These are phyloP conservation scores for Takashimella tepidaria DNA, from an alignment of 1,284 basidiomycete species.

Conservation along the genomic window DNA sequence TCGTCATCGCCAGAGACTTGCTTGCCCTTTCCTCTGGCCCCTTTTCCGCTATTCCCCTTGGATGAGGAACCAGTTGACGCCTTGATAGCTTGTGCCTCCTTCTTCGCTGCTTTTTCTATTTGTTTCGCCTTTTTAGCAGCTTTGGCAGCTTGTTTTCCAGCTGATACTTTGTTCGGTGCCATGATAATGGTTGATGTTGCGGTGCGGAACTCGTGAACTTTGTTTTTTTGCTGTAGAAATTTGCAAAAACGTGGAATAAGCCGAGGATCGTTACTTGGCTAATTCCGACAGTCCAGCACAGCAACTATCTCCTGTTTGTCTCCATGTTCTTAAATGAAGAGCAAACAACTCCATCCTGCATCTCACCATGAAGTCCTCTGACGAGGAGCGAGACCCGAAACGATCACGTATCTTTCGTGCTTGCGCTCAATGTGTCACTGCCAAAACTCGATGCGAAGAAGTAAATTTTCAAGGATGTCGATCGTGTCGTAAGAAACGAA, in stretches of 20 bases:
- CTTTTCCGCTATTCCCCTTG: too few relatives aligned
- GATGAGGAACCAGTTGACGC: conserved; percentile 42
- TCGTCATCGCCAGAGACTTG: conserved; percentile 57
- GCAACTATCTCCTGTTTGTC: too few relatives aligned
- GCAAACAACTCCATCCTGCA: too few relatives aligned
- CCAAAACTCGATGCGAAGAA: conserved; percentile 24
- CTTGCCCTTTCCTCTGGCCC: too few relatives aligned
- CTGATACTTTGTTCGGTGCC: conserved; percentile 16
- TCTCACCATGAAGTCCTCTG: background rate
- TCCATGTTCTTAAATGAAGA: too few relatives aligned
- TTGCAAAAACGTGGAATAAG: too few relatives aligned
- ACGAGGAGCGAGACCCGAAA: conserved; percentile 3
- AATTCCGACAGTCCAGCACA: too few relatives aligned
- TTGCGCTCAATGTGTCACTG: conserved; percentile 18
- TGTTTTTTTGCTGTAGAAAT: too few relatives aligned
- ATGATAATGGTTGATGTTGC: conserved; percentile 5
- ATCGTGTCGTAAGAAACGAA: conserved; percentile 17
- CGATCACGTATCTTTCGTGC: conserved; percentile 20
- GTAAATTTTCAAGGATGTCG: conserved; percentile 15
- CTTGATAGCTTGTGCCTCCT: conserved; percentile 60
- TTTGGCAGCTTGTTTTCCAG: conserved; percentile 55
- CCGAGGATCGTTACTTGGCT: too few relatives aligned
- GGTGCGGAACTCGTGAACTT: too few relatives aligned
- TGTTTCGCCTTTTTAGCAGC: conserved; percentile 67
- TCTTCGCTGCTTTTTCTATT: conserved; percentile 53